Evolutionary conservation across 2,329 filamentous ascomycete species (phyloP).

Genomic region (Paracamarosporium sp.): DNA sequence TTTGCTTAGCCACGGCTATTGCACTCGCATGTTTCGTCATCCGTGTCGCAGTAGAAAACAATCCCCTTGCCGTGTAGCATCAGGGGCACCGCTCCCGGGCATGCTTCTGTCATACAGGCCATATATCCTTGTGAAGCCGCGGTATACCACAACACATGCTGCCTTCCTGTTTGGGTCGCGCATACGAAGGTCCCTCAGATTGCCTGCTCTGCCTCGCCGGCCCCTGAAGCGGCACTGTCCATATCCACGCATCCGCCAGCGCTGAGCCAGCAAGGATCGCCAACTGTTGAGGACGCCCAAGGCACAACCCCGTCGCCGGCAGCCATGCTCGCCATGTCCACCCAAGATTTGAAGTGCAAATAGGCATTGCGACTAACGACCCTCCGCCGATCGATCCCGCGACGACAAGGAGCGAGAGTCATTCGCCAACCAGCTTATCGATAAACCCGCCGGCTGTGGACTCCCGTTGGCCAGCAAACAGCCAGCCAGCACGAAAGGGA

Average conservation of each 20-base stretch:
- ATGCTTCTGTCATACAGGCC: neutral
- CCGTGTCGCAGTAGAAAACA: no score
- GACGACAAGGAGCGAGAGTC: neutral
- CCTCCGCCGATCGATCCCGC: neutral
- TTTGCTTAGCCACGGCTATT: neutral
- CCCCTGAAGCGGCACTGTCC: neutral
- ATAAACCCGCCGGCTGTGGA: neutral
- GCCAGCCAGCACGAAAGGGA: neutral
- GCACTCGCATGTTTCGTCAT: neutral
- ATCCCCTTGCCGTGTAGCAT: no score
- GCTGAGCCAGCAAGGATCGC: neutral
- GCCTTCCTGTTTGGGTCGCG: slow-evolving; percentile 2
- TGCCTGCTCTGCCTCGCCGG: slow-evolving; percentile 5
- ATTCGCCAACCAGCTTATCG: neutral
- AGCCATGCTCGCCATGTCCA: neutral
- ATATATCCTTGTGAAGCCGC: neutral
- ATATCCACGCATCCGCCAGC: neutral
- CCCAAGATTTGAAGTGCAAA: neutral
- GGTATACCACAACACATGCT: neutral
- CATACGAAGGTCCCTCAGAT: neutral
- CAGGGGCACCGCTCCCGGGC: no score
- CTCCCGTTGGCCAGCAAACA: neutral
- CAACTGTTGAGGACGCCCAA: neutral
- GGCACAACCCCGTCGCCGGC: neutral
- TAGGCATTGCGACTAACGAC: slow-evolving; percentile 1